Evolutionary conservation across 2,329 filamentous ascomycete genomes (phyloP).

Genomic region (Coniochaeta hoffmannii): DNA sequence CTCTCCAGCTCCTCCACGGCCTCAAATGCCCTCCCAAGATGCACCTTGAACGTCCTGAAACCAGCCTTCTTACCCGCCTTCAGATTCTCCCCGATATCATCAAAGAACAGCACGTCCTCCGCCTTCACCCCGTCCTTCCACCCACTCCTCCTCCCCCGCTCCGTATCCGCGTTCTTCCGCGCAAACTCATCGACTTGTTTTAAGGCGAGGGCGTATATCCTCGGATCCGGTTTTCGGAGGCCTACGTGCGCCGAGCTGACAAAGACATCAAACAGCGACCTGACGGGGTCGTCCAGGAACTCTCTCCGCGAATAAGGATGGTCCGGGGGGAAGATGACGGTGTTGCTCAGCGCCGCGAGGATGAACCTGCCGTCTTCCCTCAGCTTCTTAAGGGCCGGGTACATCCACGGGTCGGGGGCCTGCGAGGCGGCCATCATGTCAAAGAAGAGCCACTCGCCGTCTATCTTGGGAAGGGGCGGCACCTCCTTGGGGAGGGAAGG

Average conservation of each 20-base stretch:
- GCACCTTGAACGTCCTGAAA: slow-evolving; percentile 78
- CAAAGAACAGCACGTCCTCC: slow-evolving; percentile 74
- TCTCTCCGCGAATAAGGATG: slow-evolving; percentile 58
- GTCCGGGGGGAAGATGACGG: slow-evolving; percentile 71
- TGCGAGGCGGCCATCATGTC: slow-evolving; percentile 77
- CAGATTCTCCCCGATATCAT: slow-evolving; percentile 91
- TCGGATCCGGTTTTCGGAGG: slow-evolving; percentile 76
- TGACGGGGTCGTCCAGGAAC: slow-evolving; percentile 48
- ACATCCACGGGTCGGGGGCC: slow-evolving; percentile 78
- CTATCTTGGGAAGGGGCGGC: slow-evolving; percentile 63
- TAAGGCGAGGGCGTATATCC: slow-evolving; percentile 72
- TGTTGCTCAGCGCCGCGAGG: slow-evolving; percentile 82
- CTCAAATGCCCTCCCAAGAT: slow-evolving; percentile 67
- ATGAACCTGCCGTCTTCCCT: slow-evolving; percentile 57
- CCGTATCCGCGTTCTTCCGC: slow-evolving; percentile 36
- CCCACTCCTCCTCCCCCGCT: slow-evolving; percentile 29
- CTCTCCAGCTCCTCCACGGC: slow-evolving; percentile 77
- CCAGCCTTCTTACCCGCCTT: slow-evolving; percentile 69
- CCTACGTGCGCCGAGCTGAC: slow-evolving; percentile 81
- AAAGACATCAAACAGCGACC: slow-evolving; percentile 74
- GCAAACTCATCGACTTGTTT: slow-evolving; percentile 57
- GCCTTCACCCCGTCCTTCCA: slow-evolving; percentile 48
- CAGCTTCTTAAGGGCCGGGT: slow-evolving; percentile 67
- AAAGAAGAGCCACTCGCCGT: slow-evolving; percentile 77
- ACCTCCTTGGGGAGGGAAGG: slow-evolving; percentile 29